A percentile compares a stretch with the other conserved stretches of the same genome.
Conservation (phyloP, 129 eudicot genomes). For the Solidago caesia region DNA sequence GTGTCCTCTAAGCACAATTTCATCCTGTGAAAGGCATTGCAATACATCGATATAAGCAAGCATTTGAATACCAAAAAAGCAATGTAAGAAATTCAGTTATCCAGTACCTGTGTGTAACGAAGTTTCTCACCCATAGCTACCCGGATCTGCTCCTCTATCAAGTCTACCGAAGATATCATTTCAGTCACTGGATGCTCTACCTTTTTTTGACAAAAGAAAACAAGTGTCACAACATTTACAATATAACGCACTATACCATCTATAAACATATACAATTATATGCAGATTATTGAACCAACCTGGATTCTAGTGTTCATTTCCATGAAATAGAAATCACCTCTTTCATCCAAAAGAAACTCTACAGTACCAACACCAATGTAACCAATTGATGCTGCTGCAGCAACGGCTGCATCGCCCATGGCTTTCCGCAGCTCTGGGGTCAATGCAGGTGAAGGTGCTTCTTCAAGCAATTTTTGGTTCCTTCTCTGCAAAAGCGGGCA, state of each 20-base stretch:
- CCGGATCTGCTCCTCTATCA: conserved; percentile 97
- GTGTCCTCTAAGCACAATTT: conserved; percentile 91
- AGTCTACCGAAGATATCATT: conserved; percentile 97
- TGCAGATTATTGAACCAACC: conserved; percentile 40
- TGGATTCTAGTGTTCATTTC: conserved; percentile 99
- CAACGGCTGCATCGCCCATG: conserved; percentile 99
- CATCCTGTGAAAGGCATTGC: conserved; percentile 57
- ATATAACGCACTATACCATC: conserved; percentile 7
- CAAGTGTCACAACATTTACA: conserved; percentile 5
- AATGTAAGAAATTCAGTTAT: conserved; percentile 23
- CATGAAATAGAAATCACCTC: conserved; percentile 97
- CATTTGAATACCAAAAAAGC: neutral
- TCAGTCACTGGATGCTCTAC: conserved; percentile 99
- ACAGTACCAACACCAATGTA: conserved; percentile 97
- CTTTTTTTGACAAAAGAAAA: conserved; percentile 31
- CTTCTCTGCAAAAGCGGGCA: conserved; percentile 68
- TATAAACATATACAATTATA: neutral
- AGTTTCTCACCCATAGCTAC: conserved; percentile 96
- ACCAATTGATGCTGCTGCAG: conserved; percentile 98
- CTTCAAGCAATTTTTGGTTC: conserved; percentile 97
- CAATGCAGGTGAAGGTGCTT: conserved; percentile 99
- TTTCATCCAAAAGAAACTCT: conserved; percentile 97
- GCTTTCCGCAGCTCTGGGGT: conserved; percentile 95
- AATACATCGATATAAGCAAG: conserved; percentile 19
- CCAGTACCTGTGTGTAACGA: conserved; percentile 75